These are phyloP conservation scores for Thelephora aurantiotincta DNA, from an alignment of 768 basidiomycete genomes.

Conservation along the genomic window DNA sequence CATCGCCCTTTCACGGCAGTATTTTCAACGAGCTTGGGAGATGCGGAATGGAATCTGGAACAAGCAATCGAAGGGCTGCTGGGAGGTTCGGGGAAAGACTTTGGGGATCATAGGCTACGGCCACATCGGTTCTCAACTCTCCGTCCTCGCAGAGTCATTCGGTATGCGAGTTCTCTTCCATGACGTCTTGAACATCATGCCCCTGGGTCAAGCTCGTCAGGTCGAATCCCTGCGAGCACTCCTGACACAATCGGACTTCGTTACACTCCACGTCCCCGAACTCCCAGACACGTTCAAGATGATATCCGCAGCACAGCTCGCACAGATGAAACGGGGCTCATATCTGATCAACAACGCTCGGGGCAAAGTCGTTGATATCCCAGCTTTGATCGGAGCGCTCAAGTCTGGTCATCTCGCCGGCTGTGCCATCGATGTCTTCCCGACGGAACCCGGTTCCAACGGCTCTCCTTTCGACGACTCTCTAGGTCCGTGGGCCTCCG, in stretches of 20 bases:
- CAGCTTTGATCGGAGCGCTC: conserved; percentile 70
- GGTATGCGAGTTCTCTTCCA: conserved; percentile 93
- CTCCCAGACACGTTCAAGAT: conserved; percentile 91
- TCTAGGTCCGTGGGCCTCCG: conserved; percentile 72
- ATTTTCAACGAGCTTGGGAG: conserved; percentile 80
- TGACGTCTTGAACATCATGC: conserved; percentile 95
- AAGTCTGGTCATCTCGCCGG: conserved; percentile 83
- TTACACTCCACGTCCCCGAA: conserved; percentile 94
- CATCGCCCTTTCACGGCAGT: conserved; percentile 86
- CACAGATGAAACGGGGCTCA: conserved; percentile 87
- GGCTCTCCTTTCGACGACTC: conserved; percentile 82
- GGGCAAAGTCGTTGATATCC: conserved; percentile 90
- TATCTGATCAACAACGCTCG: conserved; percentile 98
- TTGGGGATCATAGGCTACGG: conserved; percentile 97
- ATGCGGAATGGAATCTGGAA: conserved; percentile 91
- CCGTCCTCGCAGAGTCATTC: conserved; percentile 91
- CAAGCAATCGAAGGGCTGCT: conserved; percentile 96
- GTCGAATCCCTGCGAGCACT: conserved; percentile 67
- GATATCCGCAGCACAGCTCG: conserved; percentile 66
- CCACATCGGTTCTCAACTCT: conserved; percentile 95
- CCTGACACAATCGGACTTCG: conserved; percentile 75
- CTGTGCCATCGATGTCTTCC: conserved; percentile 90
- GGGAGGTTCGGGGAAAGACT: conserved; percentile 96
- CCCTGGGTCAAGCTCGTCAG: conserved; percentile 86
- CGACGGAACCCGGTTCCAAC: conserved; percentile 84